phyloP scores from a whole-genome alignment of 2,329 filamentous ascomycete species.

The Rutstroemia sp. region DNA sequence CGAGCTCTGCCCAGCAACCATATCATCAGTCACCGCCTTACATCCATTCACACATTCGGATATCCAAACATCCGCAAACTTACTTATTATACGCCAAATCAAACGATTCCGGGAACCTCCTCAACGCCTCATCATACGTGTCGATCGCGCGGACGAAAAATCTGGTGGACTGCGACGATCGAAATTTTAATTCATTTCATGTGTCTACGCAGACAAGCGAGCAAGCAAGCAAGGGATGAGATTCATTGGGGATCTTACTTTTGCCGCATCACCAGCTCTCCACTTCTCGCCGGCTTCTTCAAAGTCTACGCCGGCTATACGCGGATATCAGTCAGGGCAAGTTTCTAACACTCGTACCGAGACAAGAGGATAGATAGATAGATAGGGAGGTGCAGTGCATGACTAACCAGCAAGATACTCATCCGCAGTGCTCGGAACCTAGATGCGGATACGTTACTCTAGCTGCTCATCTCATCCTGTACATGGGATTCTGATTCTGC shows the following conservation, averaged over 20 bases:
- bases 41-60: too few relatives aligned
- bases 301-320: conserved; percentile 53
- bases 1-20: conserved; percentile 43
- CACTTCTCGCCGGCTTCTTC: conserved; percentile 71
- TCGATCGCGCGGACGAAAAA: conserved; percentile 59
- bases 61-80: conserved; percentile 17
- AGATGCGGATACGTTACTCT: not conserved
- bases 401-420: conserved; percentile 55
- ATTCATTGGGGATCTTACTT: conserved; percentile 33
- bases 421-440: conserved; percentile 54
- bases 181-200: not conserved
- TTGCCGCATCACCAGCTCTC: conserved; percentile 62
- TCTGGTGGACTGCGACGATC: conserved; percentile 29
- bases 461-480: too few relatives aligned
- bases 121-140: conserved; percentile 56
- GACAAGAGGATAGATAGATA: too few relatives aligned
- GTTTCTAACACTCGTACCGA: not conserved
- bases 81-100: conserved; percentile 72
- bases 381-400: too few relatives aligned
- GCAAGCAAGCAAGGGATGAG: too few relatives aligned
- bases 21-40: conserved; percentile 5
- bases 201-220: too few relatives aligned
- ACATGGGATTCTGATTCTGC: not conserved
- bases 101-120: conserved; percentile 53
- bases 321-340: conserved; percentile 7